Conservation (phyloP, 805 yeast genomes). For the Tetrapisispora pingtungensis region DNA sequence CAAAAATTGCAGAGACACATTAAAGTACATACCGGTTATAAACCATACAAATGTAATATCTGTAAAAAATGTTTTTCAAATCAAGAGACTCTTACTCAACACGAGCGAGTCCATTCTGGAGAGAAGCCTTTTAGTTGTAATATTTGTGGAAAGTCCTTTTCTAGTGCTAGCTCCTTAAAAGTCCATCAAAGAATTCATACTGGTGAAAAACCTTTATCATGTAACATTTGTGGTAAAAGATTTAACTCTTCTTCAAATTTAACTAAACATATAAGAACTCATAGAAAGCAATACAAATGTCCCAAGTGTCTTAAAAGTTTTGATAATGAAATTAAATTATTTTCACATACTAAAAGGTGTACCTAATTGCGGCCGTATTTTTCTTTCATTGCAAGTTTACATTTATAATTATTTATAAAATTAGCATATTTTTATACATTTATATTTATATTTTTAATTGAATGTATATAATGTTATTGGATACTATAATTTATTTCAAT, state of each 20-base stretch:
- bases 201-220: slow-evolving; percentile 77
- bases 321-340: slow-evolving; percentile 34
- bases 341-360: slow-evolving; percentile 30
- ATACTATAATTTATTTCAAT: too few species aligned
- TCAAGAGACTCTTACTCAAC: slow-evolving; percentile 69
- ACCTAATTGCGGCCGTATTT: background rate
- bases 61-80: slow-evolving; percentile 72
- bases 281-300: slow-evolving; percentile 45
- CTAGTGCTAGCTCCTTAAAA: slow-evolving; percentile 72
- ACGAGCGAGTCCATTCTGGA: slow-evolving; percentile 76
- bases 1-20: slow-evolving; percentile 82
- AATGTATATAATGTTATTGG: background rate
- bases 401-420: too few species aligned
- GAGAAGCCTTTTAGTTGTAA: slow-evolving; percentile 77
- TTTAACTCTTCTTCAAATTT: slow-evolving; percentile 86
- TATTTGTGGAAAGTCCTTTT: slow-evolving; percentile 65
- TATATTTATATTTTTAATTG: too few species aligned
- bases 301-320: slow-evolving; percentile 44
- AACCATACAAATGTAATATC: slow-evolving; percentile 61
- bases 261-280: slow-evolving; percentile 79
- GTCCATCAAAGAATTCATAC: slow-evolving; percentile 83
- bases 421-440: background rate
- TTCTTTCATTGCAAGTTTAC: too few species aligned
- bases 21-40: slow-evolving; percentile 77
- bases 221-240: slow-evolving; percentile 74